These are phyloP conservation scores for Penicillium maclennaniae DNA, from an alignment of 495 filamentous ascomycete species.

Conservation along the genomic window DNA sequence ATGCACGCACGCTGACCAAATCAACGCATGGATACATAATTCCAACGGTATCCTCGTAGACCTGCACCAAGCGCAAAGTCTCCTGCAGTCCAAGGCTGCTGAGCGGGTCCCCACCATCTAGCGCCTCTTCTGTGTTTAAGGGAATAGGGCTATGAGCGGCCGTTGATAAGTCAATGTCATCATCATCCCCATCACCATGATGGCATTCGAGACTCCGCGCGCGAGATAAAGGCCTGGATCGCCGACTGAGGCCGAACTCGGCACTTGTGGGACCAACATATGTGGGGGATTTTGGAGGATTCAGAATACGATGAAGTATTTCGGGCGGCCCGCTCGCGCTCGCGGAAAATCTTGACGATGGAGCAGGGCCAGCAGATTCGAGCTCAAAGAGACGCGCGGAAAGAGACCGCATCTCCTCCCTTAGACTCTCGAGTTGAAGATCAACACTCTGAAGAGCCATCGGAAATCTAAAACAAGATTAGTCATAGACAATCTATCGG, in stretches of 20 bases:
- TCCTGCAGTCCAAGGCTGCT: slow-evolving; percentile 48
- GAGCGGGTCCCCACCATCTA: slow-evolving; percentile 16
- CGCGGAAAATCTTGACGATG: slow-evolving; percentile 2
- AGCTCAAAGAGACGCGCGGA: slow-evolving; percentile 32
- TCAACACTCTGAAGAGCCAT: background rate
- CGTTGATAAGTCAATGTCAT: slow-evolving; percentile 19
- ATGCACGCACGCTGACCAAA: slow-evolving; percentile 56
- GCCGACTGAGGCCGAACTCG: slow-evolving; percentile 35
- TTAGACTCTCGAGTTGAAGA: background rate
- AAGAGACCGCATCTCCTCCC: slow-evolving; percentile 28
- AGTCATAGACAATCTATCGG: background rate
- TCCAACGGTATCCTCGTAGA: slow-evolving; percentile 76
- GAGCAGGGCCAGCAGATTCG: slow-evolving; percentile 18
- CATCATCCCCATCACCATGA: slow-evolving; percentile 1
- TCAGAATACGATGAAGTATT: slow-evolving; percentile 32
- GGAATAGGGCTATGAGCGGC: slow-evolving; percentile 19
- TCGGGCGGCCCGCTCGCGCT: background rate
- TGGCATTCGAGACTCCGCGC: background rate
- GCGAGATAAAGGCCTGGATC: background rate
- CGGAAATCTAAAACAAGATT: slow-evolving; percentile 5
- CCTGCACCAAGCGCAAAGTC: slow-evolving; percentile 60
- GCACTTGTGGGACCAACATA: slow-evolving; percentile 43
- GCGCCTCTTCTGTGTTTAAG: slow-evolving; percentile 8
- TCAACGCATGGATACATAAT: slow-evolving; percentile 80
- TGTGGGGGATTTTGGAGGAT: slow-evolving; percentile 33